Percentiles rank a stretch among this genome's conserved stretches.
These are phyloP conservation scores for Melastoma malabathricum DNA, from an alignment of 345 rosid genomes.

Conservation along the genomic window DNA sequence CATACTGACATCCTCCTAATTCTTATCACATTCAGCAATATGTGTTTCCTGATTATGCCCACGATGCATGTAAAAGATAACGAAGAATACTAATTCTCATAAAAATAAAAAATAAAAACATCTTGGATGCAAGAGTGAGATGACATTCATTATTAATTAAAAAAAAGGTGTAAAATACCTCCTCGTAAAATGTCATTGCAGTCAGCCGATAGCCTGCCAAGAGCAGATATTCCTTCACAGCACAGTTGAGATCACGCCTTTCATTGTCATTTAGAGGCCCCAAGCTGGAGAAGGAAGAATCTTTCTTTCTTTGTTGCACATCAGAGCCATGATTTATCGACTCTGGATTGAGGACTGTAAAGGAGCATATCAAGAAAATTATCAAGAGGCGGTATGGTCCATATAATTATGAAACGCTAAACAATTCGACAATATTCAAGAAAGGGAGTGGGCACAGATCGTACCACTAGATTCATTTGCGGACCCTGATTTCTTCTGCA, in stretches of 20 bases:
- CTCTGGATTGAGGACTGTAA: conserved; percentile 35
- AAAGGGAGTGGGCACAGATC: conserved; percentile 1
- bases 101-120: no score
- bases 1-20: no score
- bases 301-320: conserved; percentile 39
- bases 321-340: conserved; percentile 31
- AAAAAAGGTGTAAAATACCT: conserved; percentile 25
- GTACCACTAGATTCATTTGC: conserved; percentile 40
- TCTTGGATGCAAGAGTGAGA: no score
- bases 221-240: conserved; percentile 87
- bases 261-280: conserved; percentile 80
- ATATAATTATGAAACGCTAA: not conserved
- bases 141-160: no score
- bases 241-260: conserved; percentile 83
- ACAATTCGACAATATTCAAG: not conserved
- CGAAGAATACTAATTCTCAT: no score
- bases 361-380: no score
- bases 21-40: no score
- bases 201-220: conserved; percentile 90
- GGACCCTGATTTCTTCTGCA: conserved; percentile 49
- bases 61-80: no score
- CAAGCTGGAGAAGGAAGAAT: conserved; percentile 44
- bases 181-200: conserved; percentile 95
- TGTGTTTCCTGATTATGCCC: no score
- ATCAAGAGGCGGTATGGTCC: no score